Conservation (phyloP, 805 yeast genomes). For the Tetrapisispora namnaoensis region DNA sequence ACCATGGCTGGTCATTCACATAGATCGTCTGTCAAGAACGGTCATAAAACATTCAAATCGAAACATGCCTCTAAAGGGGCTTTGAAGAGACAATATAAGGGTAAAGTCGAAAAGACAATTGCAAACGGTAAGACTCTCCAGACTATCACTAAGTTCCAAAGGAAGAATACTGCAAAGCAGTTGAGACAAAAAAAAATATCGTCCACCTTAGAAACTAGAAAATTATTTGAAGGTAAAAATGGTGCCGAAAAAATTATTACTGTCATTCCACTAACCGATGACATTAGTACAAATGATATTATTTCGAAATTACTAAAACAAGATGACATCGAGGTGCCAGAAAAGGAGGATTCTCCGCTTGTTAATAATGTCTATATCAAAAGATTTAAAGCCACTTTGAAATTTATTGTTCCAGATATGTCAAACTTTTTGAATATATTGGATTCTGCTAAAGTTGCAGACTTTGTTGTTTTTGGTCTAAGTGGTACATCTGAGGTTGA, state of each 20-base stretch:
- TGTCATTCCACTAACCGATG: constrained; percentile 67
- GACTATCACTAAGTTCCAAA: constrained; percentile 42
- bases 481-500: constrained; percentile 83
- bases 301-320: constrained; percentile 39
- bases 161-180: constrained; percentile 75
- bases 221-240: constrained; percentile 65
- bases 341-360: constrained; percentile 30
- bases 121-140: constrained; percentile 28
- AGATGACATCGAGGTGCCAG: constrained; percentile 29
- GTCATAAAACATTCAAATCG: constrained; percentile 84
- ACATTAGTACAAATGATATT: constrained; percentile 49
- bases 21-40: constrained; percentile 71
- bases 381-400: constrained; percentile 67
- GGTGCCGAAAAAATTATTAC: constrained; percentile 83
- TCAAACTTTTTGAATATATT: constrained; percentile 55
- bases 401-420: constrained; percentile 63
- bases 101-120: constrained; percentile 71
- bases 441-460: constrained; percentile 84
- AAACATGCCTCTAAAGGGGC: constrained; percentile 86
- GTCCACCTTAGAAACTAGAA: constrained; percentile 48
- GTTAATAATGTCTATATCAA: constrained; percentile 44
- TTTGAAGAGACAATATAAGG: constrained; percentile 68
- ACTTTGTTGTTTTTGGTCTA: constrained; percentile 80
- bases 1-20: constrained; percentile 72
- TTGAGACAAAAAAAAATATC: constrained; percentile 60